phyloP scores from a whole-genome alignment of 1,284 basidiomycete species.

The Naganishia albida region DNA sequence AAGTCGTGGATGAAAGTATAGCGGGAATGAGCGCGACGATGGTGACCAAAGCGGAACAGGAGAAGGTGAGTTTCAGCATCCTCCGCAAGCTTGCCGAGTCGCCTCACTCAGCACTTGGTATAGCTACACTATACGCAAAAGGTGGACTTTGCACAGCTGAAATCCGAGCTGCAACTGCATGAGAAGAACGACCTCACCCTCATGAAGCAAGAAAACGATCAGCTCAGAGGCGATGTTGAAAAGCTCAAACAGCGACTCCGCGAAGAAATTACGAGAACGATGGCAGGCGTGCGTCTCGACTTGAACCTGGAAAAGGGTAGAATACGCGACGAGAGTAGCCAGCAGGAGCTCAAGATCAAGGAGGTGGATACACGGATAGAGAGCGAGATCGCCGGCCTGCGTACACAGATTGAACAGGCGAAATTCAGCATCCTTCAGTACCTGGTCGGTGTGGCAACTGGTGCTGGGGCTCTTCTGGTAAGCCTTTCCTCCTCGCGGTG shows the following conservation, averaged over 20 bases:
- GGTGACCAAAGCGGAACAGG: slow-evolving; percentile 90
- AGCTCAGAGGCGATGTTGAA: slow-evolving; percentile 87
- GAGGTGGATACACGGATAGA: slow-evolving; percentile 98
- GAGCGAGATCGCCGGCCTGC: slow-evolving; percentile 86
- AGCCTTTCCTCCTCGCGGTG: slow-evolving; percentile 30
- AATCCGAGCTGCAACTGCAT: slow-evolving; percentile 92
- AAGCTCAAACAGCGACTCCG: slow-evolving; percentile 92
- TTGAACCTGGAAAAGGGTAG: slow-evolving; percentile 93
- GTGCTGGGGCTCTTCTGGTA: slow-evolving; percentile 52
- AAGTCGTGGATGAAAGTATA: slow-evolving; percentile 92
- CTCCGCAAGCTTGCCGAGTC: neutral
- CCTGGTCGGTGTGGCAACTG: slow-evolving; percentile 53
- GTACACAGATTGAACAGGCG: slow-evolving; percentile 87
- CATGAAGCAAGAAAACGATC: slow-evolving; percentile 94
- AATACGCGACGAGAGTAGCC: slow-evolving; percentile 88
- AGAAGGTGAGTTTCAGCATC: slow-evolving; percentile 66
- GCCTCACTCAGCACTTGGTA: neutral
- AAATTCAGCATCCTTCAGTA: slow-evolving; percentile 64
- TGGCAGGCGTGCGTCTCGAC: slow-evolving; percentile 91
- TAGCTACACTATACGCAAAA: slow-evolving; percentile 92
- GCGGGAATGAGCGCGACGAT: slow-evolving; percentile 90
- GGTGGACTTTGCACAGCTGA: slow-evolving; percentile 95
- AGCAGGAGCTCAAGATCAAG: slow-evolving; percentile 95
- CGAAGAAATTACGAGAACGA: slow-evolving; percentile 88
- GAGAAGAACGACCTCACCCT: slow-evolving; percentile 96